These are phyloP conservation scores for Ormosia semicastrata DNA, from an alignment of 306 rosid species.

Conservation along the genomic window DNA sequence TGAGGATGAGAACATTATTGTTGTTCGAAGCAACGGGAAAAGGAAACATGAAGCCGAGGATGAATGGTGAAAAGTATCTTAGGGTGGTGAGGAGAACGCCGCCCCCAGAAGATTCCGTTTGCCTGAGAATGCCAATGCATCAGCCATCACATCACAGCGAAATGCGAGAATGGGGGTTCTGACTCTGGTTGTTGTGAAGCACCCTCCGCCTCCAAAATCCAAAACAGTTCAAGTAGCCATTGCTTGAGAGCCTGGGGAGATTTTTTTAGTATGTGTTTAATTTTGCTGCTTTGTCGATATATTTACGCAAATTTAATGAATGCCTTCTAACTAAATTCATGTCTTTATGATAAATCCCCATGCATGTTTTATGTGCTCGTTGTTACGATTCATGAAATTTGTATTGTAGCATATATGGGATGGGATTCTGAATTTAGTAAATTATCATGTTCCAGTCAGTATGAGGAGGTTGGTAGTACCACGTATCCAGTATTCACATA, in stretches of 20 bases:
- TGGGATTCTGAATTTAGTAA: not conserved
- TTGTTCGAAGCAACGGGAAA: slow-evolving; percentile 41
- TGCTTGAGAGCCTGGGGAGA: not conserved
- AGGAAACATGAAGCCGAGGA: slow-evolving; percentile 51
- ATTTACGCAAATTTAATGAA: not conserved
- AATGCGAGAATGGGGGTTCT: slow-evolving; percentile 48
- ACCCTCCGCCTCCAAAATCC: slow-evolving; percentile 41
- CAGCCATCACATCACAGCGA: slow-evolving; percentile 36
- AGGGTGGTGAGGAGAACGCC: slow-evolving; percentile 40
- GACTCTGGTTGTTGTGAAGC: slow-evolving; percentile 45
- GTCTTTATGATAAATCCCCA: not conserved
- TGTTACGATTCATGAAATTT: not conserved
- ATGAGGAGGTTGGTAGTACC: too few species aligned
- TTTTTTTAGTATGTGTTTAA: not conserved
- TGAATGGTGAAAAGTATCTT: slow-evolving; percentile 44
- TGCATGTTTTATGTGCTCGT: not conserved
- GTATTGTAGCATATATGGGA: not conserved
- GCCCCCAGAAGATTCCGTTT: slow-evolving; percentile 34
- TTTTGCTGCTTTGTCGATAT: not conserved
- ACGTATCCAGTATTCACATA: too few species aligned
- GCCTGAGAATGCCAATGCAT: slow-evolving; percentile 38
- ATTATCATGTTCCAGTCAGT: not conserved
- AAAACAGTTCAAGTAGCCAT: slow-evolving; percentile 37
- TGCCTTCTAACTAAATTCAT: not conserved
- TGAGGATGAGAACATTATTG: slow-evolving; percentile 42